Evolutionary conservation across 78 protist species (phyloP).

Genomic region (Dictyostelium discoideum): dicty_2.7 NC_007091.3:2889001-2889500

Average conservation of each 20-base stretch:
- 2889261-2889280: slow-evolving; percentile 29
- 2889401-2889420: slow-evolving; percentile 67
- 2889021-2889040: neutral
- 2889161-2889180: slow-evolving; percentile 15
- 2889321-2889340: slow-evolving; percentile 29
- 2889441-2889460: slow-evolving; percentile 47
- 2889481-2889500: slow-evolving; percentile 51
- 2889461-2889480: slow-evolving; percentile 15
- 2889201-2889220: slow-evolving; percentile 37
- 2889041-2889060: slow-evolving; percentile 19
- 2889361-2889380: slow-evolving; percentile 72
- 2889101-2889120: slow-evolving; percentile 59
- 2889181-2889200: slow-evolving; percentile 3
- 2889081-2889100: slow-evolving; percentile 22
- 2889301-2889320: slow-evolving; percentile 52
- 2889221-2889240: slow-evolving; percentile 34
- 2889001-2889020: slow-evolving; percentile 47
- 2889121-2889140: neutral
- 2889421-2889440: slow-evolving; percentile 79
- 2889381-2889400: slow-evolving; percentile 26
- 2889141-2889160: slow-evolving; percentile 61
- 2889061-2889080: slow-evolving; percentile 39
- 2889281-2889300: slow-evolving; percentile 26
- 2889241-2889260: slow-evolving; percentile 44
- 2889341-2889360: slow-evolving; percentile 44